phyloP scores from a whole-genome alignment of 2,329 filamentous ascomycete genomes.

The Fulvia fulva region DNA sequence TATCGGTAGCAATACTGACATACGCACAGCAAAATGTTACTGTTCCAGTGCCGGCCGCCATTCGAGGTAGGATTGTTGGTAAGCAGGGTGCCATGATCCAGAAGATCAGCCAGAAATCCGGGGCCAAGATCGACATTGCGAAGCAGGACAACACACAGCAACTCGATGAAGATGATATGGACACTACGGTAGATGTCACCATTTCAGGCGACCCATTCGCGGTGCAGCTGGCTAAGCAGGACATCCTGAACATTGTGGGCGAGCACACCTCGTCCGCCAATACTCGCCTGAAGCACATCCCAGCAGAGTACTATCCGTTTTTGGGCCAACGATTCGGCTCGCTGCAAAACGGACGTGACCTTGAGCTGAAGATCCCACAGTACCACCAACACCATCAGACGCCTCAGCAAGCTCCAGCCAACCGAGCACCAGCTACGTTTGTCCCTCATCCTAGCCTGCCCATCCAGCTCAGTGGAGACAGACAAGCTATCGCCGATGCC shows the following conservation, averaged over 20 bases:
- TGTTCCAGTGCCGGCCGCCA: constrained; percentile 76
- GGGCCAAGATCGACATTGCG: constrained; percentile 85
- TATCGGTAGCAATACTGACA: not conserved
- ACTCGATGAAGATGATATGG: constrained; percentile 67
- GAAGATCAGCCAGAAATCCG: constrained; percentile 81
- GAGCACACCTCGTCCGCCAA: constrained; percentile 80
- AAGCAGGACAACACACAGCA: constrained; percentile 64
- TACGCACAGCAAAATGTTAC: constrained; percentile 58
- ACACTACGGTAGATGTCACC: constrained; percentile 72
- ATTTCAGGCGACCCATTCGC: constrained; percentile 91
- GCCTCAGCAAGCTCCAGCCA: constrained; percentile 58
- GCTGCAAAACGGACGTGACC: constrained; percentile 68
- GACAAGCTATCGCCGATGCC: constrained; percentile 72
- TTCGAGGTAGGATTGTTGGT: constrained; percentile 87
- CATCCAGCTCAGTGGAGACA: constrained; percentile 84
- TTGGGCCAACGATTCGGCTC: constrained; percentile 67
- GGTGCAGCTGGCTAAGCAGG: constrained; percentile 74
- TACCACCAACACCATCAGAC: constrained; percentile 67
- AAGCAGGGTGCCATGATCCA: constrained; percentile 87
- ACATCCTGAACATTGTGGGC: constrained; percentile 81
- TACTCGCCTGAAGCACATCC: constrained; percentile 76
- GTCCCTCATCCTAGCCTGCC: constrained; percentile 67
- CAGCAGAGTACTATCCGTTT: constrained; percentile 92
- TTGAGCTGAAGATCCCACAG: constrained; percentile 78
- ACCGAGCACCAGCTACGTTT: constrained; percentile 67